Evolutionary conservation across 1,284 basidiomycete species (phyloP).

Genomic region (Ceratobasidium sp.): DNA sequence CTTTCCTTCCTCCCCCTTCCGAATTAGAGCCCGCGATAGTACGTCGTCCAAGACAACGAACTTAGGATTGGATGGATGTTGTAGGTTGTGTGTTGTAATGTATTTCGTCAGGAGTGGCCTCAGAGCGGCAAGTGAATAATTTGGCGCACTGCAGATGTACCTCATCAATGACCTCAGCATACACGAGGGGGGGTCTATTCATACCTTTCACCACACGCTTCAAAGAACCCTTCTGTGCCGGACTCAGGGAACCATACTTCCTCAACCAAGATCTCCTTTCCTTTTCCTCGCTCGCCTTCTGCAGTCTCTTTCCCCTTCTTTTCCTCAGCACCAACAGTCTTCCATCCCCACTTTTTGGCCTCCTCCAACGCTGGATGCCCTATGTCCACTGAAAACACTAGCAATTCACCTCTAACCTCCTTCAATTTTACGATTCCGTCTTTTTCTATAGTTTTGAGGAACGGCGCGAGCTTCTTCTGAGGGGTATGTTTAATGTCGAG

Average conservation of each 20-base stretch:
- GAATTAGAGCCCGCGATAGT: conserved; percentile 45
- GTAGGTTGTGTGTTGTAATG: conserved; percentile 63
- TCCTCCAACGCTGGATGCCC: conserved; percentile 63
- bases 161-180: conserved; percentile 10
- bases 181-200: conserved; percentile 48
- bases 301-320: conserved; percentile 55
- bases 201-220: conserved; percentile 59
- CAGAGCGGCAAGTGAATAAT: conserved; percentile 65
- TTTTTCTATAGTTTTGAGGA: conserved; percentile 78
- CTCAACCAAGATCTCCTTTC: conserved; percentile 52
- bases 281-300: conserved; percentile 54
- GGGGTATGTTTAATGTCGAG: conserved; percentile 70
- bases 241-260: conserved; percentile 80
- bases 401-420: conserved; percentile 69
- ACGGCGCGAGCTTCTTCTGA: conserved; percentile 79
- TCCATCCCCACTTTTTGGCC: conserved; percentile 56
- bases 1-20: conserved; percentile 46
- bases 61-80: conserved; percentile 68
- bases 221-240: conserved; percentile 63
- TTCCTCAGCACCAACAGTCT: conserved; percentile 69
- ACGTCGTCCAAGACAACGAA: conserved; percentile 71
- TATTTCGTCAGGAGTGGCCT: conserved; percentile 66
- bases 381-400: conserved; percentile 65
- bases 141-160: conserved; percentile 55
- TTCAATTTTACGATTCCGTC: conserved; percentile 75